Evolutionary conservation across 495 filamentous ascomycete species (phyloP), one percentile per base, ranked within the genome.

Genomic region (Extremus antarcticus): DNA sequence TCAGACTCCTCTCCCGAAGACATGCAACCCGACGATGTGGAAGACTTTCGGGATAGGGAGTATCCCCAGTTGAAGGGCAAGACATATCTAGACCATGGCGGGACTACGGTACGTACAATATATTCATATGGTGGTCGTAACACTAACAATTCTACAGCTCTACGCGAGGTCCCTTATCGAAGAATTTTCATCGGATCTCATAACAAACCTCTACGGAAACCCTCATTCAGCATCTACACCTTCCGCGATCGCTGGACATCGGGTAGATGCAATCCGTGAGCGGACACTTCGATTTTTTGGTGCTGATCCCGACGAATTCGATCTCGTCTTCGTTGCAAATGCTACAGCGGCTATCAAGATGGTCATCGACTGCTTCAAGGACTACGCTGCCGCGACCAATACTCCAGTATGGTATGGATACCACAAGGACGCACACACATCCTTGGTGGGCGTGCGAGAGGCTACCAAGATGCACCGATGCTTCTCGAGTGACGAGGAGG

Each of bases 351-450:
- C 78, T 3, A 82, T 90, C 54, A 85, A 83, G 51, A 70, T 88
- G 2, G 87, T 90, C 21, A 76, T 74, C 9, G 84, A 87, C 17
- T 73, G 72, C 29, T 84, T 89, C 56, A 69, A 74, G 8, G 81
- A 82, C 55, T 65, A 81, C 48, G 71, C 73, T 4, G 70, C 66
- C 50, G 29, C 64, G 67, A 53, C 63, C 61, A 69, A 54, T 59
- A 62, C 54, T 10, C 51, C 55, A 2, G 52, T 63, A 10, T 83
- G 82, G 74, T 89, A 86, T 61, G 82, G 83, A 15, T 88, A 87
- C 57, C 87, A 91, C 59, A 73, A 76, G 50, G 84, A 88, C 53
- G 73, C 82, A 8, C 86, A 90, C 62, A 89, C 85, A 2, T 86
- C 82, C 45, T 64, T 90, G 10, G 80, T 90, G 2, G 86, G 86